Conservation (phyloP, 345 rosid species). For the Barbarea vulgaris region DNA sequence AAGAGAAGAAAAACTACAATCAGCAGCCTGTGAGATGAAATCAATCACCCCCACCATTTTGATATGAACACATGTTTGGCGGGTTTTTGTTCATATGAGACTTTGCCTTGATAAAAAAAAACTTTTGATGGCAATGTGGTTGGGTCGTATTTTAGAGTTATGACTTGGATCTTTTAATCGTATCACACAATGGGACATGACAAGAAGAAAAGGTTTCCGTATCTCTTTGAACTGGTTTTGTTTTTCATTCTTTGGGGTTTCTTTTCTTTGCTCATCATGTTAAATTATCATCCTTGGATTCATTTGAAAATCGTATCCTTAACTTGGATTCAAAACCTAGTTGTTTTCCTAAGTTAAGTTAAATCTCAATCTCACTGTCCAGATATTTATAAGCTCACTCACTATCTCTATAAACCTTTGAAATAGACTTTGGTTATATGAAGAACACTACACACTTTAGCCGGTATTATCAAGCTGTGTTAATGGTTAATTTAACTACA, state of each 20-base stretch:
- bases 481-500: no score
- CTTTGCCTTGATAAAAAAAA: slow-evolving; percentile 6
- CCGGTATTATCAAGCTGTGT: no score
- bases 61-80: slow-evolving; percentile 38
- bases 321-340: no score
- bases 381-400: no score
- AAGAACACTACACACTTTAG: no score
- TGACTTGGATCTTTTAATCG: slow-evolving; percentile 20
- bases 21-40: slow-evolving; percentile 74
- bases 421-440: no score
- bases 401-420: no score
- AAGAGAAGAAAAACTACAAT: slow-evolving; percentile 83
- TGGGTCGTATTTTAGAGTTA: slow-evolving; percentile 18
- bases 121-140: slow-evolving; percentile 28
- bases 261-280: not conserved
- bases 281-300: not conserved
- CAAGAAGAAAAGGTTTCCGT: not conserved
- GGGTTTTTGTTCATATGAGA: slow-evolving; percentile 29
- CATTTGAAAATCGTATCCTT: no score
- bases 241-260: not conserved
- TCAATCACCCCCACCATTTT: slow-evolving; percentile 12
- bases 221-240: not conserved
- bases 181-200: slow-evolving; percentile 19
- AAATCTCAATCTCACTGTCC: no score
- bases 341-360: no score